Conservation (phyloP, 2,329 filamentous ascomycete species). For the Colletotrichum echinochloae region DNA sequence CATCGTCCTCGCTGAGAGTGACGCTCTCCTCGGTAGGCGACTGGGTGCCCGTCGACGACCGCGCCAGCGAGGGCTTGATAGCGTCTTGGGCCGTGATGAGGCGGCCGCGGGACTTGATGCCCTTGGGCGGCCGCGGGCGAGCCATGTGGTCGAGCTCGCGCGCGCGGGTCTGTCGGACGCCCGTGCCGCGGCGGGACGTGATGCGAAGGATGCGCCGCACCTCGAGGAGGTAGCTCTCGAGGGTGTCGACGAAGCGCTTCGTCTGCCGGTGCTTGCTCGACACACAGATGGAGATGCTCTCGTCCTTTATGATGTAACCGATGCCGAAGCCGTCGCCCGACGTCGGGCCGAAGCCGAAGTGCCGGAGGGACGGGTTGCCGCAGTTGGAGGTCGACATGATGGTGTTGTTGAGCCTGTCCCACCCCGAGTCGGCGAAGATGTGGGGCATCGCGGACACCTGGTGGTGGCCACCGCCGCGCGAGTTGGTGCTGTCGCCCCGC, state of each 20-base stretch:
- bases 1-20: slow-evolving; percentile 84
- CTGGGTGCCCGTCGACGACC: slow-evolving; percentile 62
- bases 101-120: slow-evolving; percentile 78
- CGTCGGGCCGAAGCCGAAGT: slow-evolving; percentile 97
- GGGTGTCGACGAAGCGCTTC: slow-evolving; percentile 85
- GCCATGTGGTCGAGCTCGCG: slow-evolving; percentile 62
- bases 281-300: slow-evolving; percentile 89
- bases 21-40: slow-evolving; percentile 77
- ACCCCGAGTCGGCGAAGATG: slow-evolving; percentile 88
- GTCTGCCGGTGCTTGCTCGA: slow-evolving; percentile 96
- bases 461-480: slow-evolving; percentile 54
- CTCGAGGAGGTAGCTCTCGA: slow-evolving; percentile 92
- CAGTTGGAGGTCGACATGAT: slow-evolving; percentile 98
- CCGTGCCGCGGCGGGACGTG: slow-evolving; percentile 60
- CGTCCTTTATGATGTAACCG: slow-evolving; percentile 98
- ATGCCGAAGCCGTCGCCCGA: slow-evolving; percentile 96
- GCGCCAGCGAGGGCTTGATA: slow-evolving; percentile 51
- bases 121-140: slow-evolving; percentile 53
- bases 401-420: slow-evolving; percentile 95
- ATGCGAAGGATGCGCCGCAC: slow-evolving; percentile 86
- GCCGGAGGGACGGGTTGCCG: slow-evolving; percentile 91
- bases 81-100: slow-evolving; percentile 72
- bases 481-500: slow-evolving; percentile 67
- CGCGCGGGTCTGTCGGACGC: slow-evolving; percentile 61
- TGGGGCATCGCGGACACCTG: slow-evolving; percentile 69